Evolutionary conservation across 2,329 filamentous ascomycete species (phyloP), one percentile per base, ranked within the genome.

Genomic region (Colletotrichum tamarilloi): DNA sequence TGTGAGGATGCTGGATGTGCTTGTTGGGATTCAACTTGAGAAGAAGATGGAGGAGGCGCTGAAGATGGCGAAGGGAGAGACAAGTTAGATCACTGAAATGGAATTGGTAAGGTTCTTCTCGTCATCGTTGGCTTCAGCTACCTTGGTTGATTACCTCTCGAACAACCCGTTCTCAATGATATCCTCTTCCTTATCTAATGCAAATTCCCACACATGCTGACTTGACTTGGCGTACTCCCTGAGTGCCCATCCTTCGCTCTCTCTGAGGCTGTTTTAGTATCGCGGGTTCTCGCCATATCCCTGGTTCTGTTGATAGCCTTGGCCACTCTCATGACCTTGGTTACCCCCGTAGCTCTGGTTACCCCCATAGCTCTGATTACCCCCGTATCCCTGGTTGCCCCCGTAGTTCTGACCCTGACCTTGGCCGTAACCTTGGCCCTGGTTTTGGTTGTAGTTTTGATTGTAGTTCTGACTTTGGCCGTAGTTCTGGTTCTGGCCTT

Each of bases 261-360:
- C 24, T 24, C 52, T 52, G 2, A 16, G 35, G 12, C 14, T 12
- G 16, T 28, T 38, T 77, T 26, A 79, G 68, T 79, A 80, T 5
- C 66, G 66, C 3, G 77, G 78, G 62, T 82, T 74, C 11, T 66
- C 55, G n/a, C 71, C 71, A 14, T 71, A 63, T 2, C 58, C 57
- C 53, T 65, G 67, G 55, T 53, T 65, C 35, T 78, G 76, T 4
- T 76, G 59, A 22, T 76, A 66, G 16, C 62, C 70, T 55, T 78
- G 76, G 0, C 73, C 57, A 24, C 77, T 32, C 24, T 55, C 71
- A 6, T 73, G 38, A 0, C 14, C 38, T 35, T 65, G 71, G 30
- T 42, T 42, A 28, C 78, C 76, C 1, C 77, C 67, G 14, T 76
- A 67, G 12, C 28, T 26, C 24, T 26, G 24, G 4, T 42, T 42